Base-by-base conservation (phyloP, 2,329 filamentous ascomycete species). In the Westerdykella sp. region DNA sequence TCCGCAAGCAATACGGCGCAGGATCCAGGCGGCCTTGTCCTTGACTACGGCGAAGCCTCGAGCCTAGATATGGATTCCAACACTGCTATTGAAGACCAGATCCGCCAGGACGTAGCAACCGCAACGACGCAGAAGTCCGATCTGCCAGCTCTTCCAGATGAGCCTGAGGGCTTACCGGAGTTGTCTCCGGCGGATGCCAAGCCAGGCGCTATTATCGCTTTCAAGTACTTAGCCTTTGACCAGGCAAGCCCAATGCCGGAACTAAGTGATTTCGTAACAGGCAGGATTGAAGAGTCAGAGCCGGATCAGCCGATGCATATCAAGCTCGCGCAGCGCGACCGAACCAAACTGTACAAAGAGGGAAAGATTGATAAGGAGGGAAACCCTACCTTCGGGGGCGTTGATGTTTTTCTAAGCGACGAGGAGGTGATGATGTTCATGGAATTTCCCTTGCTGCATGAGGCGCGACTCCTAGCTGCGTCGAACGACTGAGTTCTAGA, bases 381-480 rank as follows among this genome's bases (percentile, higher is more conserved):
- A 0, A 73, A 84, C 48, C 77, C 87, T 9, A 67, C 87, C 9
- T 95, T 91, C 54, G 81, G 77, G 48, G 85, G 82, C 45, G 78
- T 78, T 10, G 59, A 60, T 6, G 76, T 18, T 5, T 14, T 13
- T 35, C 4, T 81, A 6, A 78, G 80, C 10, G 80, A 79, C 11
- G 77, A 78, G n/a, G 16, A 35, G n/a, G n/a, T 35, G 32, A 14
- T 35, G 5, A 7, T 35, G 32, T 35, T 15, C 32, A 35, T 35
- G 32, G 32, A 35, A 14, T 35, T 18, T 15, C 16, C n/a, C 2
- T 18, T 38, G 7, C n/a, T 21, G 4, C 36, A 22, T 38, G 36
- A 22, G 22, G 36, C 36, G 14, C 13, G 36, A 7, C 36, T 38
- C 18, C 18, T 38, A 7, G 16, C 22, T 14, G 4, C 25, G 25